Conservation (phyloP, 2,329 filamentous ascomycete genomes). For the Nemania sp. region DNA sequence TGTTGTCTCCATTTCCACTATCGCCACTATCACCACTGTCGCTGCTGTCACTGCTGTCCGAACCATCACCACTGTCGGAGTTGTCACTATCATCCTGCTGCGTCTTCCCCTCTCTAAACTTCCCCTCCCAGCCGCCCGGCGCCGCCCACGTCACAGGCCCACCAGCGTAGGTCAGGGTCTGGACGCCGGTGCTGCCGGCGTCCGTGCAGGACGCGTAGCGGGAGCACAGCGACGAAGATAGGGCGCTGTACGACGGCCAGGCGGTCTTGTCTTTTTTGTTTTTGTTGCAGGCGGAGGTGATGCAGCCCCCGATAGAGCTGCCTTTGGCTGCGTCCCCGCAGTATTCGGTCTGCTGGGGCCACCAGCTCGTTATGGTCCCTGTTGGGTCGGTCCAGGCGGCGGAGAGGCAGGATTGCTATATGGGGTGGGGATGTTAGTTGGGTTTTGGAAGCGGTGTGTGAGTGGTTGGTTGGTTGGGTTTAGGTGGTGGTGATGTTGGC, state of each 20-base stretch:
- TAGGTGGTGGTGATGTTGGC: no score
- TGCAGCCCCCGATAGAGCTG: conserved; percentile 35
- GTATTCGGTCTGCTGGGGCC: conserved; percentile 40
- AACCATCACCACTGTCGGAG: conserved; percentile 14
- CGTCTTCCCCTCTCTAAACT: no score
- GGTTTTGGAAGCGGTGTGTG: neutral
- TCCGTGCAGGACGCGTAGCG: conserved; percentile 45
- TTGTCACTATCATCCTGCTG: conserved; percentile 10
- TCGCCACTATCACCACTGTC: conserved; percentile 13
- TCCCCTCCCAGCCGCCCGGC: conserved; percentile 38
- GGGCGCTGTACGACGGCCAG: conserved; percentile 39
- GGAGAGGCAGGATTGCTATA: conserved; percentile 48
- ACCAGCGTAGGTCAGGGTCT: conserved; percentile 44
- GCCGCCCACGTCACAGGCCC: conserved; percentile 42
- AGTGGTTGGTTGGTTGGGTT: no score
- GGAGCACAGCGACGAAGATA: conserved; percentile 48
- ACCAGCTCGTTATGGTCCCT: conserved; percentile 34
- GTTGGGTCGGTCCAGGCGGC: conserved; percentile 41
- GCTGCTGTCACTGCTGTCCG: conserved; percentile 12
- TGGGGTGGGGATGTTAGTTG: conserved; percentile 8
- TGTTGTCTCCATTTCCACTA: neutral
- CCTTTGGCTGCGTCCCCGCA: conserved; percentile 37
- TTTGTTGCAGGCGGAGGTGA: conserved; percentile 35
- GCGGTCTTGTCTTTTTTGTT: conserved; percentile 27
- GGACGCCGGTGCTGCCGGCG: conserved; percentile 44